Evolutionary conservation across 805 yeast genomes (phyloP), one percentile per base, ranked within the genome.

Genomic region (Monosporozyma servazzii): DNA sequence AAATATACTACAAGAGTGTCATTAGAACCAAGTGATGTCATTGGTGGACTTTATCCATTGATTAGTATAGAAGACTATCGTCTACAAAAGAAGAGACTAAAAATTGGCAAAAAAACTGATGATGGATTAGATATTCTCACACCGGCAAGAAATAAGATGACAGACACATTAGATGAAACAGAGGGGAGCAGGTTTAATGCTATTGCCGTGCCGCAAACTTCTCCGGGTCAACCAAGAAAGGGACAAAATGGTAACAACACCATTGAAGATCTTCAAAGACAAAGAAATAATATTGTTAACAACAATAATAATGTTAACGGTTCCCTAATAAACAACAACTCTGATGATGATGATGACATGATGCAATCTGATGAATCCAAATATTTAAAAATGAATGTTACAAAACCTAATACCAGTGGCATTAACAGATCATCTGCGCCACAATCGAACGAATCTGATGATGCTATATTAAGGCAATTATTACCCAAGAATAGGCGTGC

Each of bases 161-260:
- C 71, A 5, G 29, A 25, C n/a, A 18, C 20, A 20, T 10, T n/a
- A 25, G 57, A 56, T 68, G 63, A 56, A 71, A 57, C 53, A 62
- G 67, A 62, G 53, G 58, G 25, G 5, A 40, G 27, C 20, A 48
- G 61, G 66, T 56, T 71, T 66, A 59, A 58, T 60, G 40, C 56
- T 3, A 48, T 56, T n/a, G 66, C 70, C 3, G 89, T 93, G 18
- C 99, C 98, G 5, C 78, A 79, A 57, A 88, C 88, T 48, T 88
- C 96, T 2, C 99, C 99, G 0, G 99, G 98, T 1, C 99, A 93
- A 69, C 99, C 99, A 41, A 79, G 97, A 63, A 91, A 91, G 52
- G 66, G 72, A 7, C 59, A 60, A n/a, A 62, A 53, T 45, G 71
- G 64, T 31, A 57, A 57, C 52, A 68, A 59, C 29, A 60, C 64